Conservation (phyloP, 768 basidiomycete species). For the Punctularia strigosozonata region DNA sequence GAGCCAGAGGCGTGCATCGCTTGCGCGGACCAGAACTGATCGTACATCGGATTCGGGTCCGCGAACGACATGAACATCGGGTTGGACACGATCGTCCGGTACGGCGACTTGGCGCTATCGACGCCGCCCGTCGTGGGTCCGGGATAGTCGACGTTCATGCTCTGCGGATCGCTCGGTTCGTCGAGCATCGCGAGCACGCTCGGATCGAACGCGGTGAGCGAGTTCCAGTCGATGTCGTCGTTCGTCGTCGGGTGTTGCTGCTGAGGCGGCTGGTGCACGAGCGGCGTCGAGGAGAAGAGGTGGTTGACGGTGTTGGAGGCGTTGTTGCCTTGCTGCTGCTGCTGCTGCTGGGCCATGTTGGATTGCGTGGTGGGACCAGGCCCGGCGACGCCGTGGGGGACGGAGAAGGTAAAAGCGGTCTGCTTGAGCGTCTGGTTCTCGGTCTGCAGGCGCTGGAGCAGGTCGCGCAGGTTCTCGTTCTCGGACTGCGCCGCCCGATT, state of each 20-base stretch:
- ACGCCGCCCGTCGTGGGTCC: slow-evolving; percentile 39
- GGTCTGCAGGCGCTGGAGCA: slow-evolving; percentile 71
- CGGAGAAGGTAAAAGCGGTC: slow-evolving; percentile 71
- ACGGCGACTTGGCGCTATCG: slow-evolving; percentile 35
- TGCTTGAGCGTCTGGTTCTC: slow-evolving; percentile 82
- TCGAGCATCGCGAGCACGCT: slow-evolving; percentile 53
- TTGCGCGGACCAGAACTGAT: slow-evolving; percentile 11
- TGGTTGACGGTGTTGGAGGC: slow-evolving; percentile 8
- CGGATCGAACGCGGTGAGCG: slow-evolving; percentile 62
- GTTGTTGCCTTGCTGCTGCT: too few species aligned
- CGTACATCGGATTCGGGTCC: slow-evolving; percentile 17
- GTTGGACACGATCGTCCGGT: slow-evolving; percentile 74
- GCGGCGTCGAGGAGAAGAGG: slow-evolving; percentile 2
- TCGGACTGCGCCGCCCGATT: slow-evolving; percentile 62
- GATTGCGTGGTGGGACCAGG: slow-evolving; percentile 9
- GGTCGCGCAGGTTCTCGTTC: slow-evolving; percentile 83
- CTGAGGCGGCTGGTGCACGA: slow-evolving; percentile 10
- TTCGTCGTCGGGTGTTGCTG: slow-evolving; percentile 7
- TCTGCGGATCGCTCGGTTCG: slow-evolving; percentile 27
- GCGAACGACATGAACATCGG: slow-evolving; percentile 81
- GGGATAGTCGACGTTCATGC: slow-evolving; percentile 16
- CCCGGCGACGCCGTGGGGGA: slow-evolving; percentile 34
- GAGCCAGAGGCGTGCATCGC: slow-evolving; percentile 5
- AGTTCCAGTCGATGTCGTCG: slow-evolving; percentile 44
- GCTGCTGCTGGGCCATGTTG: slow-evolving; percentile 7